phyloP scores from a whole-genome alignment of 306 rosid species.

The Pyrus betulifolia region DNA sequence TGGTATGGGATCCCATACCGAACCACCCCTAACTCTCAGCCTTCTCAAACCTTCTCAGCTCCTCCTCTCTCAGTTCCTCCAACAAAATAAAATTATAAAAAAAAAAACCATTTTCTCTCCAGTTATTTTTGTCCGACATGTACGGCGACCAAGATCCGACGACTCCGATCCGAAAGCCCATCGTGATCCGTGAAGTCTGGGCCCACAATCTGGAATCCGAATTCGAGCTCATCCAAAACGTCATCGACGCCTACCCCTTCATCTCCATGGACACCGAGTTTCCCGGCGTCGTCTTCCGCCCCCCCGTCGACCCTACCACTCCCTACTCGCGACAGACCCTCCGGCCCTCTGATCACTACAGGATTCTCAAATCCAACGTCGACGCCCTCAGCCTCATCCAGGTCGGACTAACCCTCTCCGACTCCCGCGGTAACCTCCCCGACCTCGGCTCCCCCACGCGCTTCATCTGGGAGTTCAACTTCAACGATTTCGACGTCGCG shows the following conservation, averaged over 20 bases:
- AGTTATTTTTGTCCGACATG: constrained; percentile 16
- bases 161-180: constrained; percentile 4
- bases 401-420: constrained; percentile 69
- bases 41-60: background rate
- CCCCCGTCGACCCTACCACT: background rate
- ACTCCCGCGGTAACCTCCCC: constrained; percentile 57
- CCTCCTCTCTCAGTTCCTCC: background rate
- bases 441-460: constrained; percentile 27
- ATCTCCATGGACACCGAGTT: constrained; percentile 82
- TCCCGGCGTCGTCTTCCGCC: constrained; percentile 48
- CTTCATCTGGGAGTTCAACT: constrained; percentile 74
- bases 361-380: constrained; percentile 54
- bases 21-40: no score
- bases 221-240: constrained; percentile 24
- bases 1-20: no score
- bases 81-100: background rate
- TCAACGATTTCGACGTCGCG: constrained; percentile 46
- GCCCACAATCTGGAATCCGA: constrained; percentile 47
- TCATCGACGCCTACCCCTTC: constrained; percentile 37
- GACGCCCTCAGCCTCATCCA: constrained; percentile 73
- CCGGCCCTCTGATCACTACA: constrained; percentile 52
- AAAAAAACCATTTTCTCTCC: background rate
- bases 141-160: background rate
- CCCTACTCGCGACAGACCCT: constrained; percentile 12
- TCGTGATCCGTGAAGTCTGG: constrained; percentile 60